Conservation (phyloP, 371 early-diverging fungal species). For the Mucor plumbeus region DNA sequence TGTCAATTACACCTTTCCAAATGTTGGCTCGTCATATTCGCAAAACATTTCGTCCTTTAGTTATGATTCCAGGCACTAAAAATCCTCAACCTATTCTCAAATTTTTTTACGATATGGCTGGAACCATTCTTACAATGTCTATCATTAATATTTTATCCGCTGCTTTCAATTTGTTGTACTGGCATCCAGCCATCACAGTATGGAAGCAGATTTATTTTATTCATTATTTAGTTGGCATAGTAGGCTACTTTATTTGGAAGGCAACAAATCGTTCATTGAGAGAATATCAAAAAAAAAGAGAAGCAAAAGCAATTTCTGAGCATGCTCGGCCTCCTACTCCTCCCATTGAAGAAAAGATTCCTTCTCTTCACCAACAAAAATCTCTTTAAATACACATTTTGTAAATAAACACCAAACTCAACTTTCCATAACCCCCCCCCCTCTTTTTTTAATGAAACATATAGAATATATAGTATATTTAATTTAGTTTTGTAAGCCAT, state of each 20-base stretch:
- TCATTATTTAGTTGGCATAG: conserved; percentile 32
- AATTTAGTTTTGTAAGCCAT: not conserved
- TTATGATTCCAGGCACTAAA: conserved; percentile 46
- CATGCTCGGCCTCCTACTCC: conserved; percentile 13
- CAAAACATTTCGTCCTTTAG: conserved; percentile 65
- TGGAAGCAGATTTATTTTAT: conserved; percentile 65
- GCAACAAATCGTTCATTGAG: not conserved
- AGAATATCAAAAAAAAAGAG: conserved; percentile 1
- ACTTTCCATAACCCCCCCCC: no score
- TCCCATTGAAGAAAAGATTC: conserved; percentile 4
- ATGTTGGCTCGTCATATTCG: conserved; percentile 58
- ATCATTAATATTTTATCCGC: conserved; percentile 69
- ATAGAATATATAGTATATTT: not conserved
- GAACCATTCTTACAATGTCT: conserved; percentile 64
- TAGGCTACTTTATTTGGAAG: not conserved
- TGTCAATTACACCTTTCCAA: conserved; percentile 57
- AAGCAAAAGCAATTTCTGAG: not conserved
- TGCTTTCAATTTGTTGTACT: conserved; percentile 68
- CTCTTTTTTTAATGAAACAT: not conserved
- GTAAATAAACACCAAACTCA: not conserved
- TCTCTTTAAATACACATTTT: not conserved
- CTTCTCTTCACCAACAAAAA: not conserved
- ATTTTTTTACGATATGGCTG: conserved; percentile 63
- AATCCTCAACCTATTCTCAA: conserved; percentile 39
- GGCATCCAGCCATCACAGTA: conserved; percentile 51